These are phyloP conservation scores for Hevea brasiliensis DNA, from an alignment of 345 rosid genomes.

Conservation along the genomic window DNA sequence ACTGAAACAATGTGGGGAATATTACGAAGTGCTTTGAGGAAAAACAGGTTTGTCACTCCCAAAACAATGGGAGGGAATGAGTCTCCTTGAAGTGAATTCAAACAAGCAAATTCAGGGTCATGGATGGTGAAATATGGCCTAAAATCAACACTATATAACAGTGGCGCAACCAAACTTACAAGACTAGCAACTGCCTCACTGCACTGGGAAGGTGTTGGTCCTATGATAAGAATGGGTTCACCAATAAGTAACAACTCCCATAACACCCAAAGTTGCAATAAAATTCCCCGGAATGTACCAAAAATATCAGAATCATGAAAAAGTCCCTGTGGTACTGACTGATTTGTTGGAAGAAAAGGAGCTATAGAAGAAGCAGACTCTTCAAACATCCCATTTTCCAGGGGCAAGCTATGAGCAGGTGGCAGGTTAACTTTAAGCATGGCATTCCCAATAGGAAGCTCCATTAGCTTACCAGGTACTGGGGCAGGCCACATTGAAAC, in stretches of 20 bases:
- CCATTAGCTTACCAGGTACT: slow-evolving; percentile 80
- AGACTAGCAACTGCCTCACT: slow-evolving; percentile 97
- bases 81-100: slow-evolving; percentile 74
- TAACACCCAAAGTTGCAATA: slow-evolving; percentile 86
- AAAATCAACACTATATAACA: slow-evolving; percentile 84
- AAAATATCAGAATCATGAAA: slow-evolving; percentile 96
- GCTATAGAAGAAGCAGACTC: slow-evolving; percentile 87
- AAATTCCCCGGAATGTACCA: slow-evolving; percentile 73
- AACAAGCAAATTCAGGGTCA: slow-evolving; percentile 70
- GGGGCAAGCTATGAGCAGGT: slow-evolving; percentile 83
- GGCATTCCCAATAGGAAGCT: slow-evolving; percentile 94
- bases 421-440: slow-evolving; percentile 81
- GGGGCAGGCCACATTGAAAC: slow-evolving; percentile 95
- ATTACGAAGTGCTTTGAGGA: slow-evolving; percentile 80
- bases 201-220: slow-evolving; percentile 95
- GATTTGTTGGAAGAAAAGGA: slow-evolving; percentile 88
- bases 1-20: slow-evolving; percentile 92
- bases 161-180: slow-evolving; percentile 86
- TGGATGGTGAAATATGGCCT: slow-evolving; percentile 98
- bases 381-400: slow-evolving; percentile 63
- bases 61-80: slow-evolving; percentile 85
- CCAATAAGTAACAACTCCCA: slow-evolving; percentile 95
- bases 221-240: slow-evolving; percentile 89
- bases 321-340: slow-evolving; percentile 89
- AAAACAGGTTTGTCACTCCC: slow-evolving; percentile 95